phyloP scores from a whole-genome alignment of 148 eudicot genomes.

The Hydrangea macrophylla region DNA sequence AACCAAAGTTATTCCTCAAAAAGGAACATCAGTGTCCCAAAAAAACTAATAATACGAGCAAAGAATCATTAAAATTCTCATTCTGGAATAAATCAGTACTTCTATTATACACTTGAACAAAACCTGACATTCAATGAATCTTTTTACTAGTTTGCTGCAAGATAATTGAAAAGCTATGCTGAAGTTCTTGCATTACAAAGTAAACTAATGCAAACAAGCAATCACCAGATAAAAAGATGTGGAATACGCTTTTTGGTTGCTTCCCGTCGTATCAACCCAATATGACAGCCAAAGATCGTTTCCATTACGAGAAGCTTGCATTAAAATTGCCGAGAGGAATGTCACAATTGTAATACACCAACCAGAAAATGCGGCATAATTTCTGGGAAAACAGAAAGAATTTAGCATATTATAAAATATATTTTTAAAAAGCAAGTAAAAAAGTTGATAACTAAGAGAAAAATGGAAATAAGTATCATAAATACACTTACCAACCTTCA shows the following conservation, averaged over 20 bases:
- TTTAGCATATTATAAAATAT: neutral
- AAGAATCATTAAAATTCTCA: neutral
- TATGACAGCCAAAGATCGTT: constrained; percentile 95
- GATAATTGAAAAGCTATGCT: neutral
- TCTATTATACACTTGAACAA: neutral
- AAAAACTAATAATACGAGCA: neutral
- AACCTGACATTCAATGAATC: neutral
- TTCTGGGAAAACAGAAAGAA: constrained; percentile 48
- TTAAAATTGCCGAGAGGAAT: constrained; percentile 72
- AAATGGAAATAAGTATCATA: neutral
- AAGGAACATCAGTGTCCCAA: neutral
- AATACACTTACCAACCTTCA: neutral
- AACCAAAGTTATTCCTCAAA: neutral
- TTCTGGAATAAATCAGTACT: neutral
- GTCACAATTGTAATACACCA: constrained; percentile 64
- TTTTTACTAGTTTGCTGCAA: neutral
- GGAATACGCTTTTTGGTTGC: constrained; percentile 33
- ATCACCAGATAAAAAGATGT: constrained; percentile 73
- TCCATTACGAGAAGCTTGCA: constrained; percentile 97
- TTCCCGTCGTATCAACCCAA: constrained; percentile 87
- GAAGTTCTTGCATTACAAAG: neutral
- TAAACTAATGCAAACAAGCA: constrained; percentile 6
- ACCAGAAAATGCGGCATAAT: constrained; percentile 86
- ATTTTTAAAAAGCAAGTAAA: neutral
- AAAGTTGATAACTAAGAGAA: neutral